Evolutionary conservation across 192 early-diverging fungal species (phyloP).

Genomic region (Coemansia sp.): DNA sequence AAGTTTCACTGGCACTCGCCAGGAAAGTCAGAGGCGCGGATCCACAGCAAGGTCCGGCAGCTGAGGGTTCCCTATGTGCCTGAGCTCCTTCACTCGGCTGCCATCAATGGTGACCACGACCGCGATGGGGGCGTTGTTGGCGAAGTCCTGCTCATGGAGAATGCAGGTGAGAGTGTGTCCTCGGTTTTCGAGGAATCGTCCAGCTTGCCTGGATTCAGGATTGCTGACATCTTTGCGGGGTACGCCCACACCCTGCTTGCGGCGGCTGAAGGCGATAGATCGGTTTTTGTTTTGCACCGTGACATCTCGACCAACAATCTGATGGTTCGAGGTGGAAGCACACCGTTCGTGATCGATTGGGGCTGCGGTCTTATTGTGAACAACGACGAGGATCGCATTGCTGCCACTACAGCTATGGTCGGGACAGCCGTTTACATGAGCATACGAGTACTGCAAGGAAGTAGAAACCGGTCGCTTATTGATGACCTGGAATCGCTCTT

Average conservation of each 20-base stretch:
- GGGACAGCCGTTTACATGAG: constrained; percentile 5
- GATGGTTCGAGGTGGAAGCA: not conserved
- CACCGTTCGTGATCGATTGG: constrained; percentile 4
- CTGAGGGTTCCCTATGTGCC: constrained; percentile 3
- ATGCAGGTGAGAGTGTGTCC: not conserved
- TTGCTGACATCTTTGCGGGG: constrained; percentile 6
- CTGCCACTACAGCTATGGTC: not conserved
- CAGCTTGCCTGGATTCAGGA: not conserved
- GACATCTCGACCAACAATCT: constrained; percentile 5
- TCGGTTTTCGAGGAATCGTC: not conserved
- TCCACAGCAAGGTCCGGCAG: not conserved
- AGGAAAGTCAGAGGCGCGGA: not conserved
- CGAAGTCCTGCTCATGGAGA: constrained; percentile 2
- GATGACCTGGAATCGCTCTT: constrained; percentile 11
- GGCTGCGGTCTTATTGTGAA: not conserved
- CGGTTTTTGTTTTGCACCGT: constrained; percentile 1
- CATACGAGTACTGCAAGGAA: not conserved
- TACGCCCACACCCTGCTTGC: constrained; percentile 7
- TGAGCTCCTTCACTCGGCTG: not conserved
- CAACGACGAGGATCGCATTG: not conserved
- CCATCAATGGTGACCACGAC: not conserved
- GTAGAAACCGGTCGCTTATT: not conserved
- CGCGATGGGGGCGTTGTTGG: not conserved
- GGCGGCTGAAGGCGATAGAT: not conserved
- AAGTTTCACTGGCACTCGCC: constrained; percentile 5